These are phyloP conservation scores for Musa acuminata DNA, from an alignment of 176 grass and related monocot genomes.

Conservation along the genomic window DNA sequence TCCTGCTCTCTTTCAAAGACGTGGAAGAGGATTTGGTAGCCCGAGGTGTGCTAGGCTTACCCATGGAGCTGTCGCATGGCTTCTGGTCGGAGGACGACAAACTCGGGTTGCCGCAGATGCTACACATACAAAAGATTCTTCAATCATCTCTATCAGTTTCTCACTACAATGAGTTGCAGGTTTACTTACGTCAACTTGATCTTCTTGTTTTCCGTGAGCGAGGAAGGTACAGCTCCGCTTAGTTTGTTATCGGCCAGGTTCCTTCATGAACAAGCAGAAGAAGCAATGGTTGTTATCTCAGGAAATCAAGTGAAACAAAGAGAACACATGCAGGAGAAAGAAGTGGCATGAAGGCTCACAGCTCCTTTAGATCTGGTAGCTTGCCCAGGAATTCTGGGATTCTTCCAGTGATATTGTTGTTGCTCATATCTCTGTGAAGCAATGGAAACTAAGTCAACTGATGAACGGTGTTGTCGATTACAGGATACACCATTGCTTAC, in stretches of 20 bases:
- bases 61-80: too few species aligned
- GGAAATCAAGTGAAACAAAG: background rate
- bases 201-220: background rate
- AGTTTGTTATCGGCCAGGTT: background rate
- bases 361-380: background rate
- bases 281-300: background rate
- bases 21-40: too few species aligned
- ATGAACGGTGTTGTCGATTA: background rate
- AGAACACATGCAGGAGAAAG: background rate
- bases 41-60: too few species aligned
- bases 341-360: background rate
- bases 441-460: background rate
- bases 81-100: background rate
- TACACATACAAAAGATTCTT: background rate
- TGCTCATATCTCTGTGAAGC: background rate
- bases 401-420: background rate
- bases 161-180: background rate
- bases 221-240: background rate
- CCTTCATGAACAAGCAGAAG: background rate
- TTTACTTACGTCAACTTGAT: slow-evolving; percentile 1
- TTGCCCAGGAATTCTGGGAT: background rate
- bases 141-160: background rate
- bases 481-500: background rate
- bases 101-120: background rate
- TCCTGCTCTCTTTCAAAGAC: too few species aligned